These are phyloP conservation scores for Aspergillus nidulans DNA, from an alignment of 495 filamentous ascomycete species.

Conservation along the genomic window DNA sequence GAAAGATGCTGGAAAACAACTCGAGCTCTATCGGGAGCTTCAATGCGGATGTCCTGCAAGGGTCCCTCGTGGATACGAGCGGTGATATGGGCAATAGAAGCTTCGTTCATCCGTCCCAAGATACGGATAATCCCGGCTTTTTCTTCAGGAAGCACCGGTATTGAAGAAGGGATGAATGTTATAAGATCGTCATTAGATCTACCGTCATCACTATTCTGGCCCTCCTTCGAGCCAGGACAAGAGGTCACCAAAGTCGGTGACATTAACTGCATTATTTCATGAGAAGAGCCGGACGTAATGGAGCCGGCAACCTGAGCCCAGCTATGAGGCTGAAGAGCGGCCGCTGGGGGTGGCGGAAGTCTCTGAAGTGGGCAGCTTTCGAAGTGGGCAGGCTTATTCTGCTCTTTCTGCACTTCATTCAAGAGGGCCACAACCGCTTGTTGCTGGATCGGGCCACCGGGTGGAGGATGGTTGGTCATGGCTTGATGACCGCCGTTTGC, in stretches of 20 bases:
- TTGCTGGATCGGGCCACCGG: slow-evolving; percentile 7
- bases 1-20: slow-evolving; percentile 29
- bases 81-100: slow-evolving; percentile 23
- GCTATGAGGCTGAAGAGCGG: slow-evolving; percentile 12
- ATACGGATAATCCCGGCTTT: slow-evolving; percentile 29
- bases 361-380: slow-evolving; percentile 5
- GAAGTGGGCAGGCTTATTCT: not conserved
- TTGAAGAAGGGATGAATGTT: not conserved
- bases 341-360: not conserved
- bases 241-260: slow-evolving; percentile 13
- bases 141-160: slow-evolving; percentile 17
- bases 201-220: slow-evolving; percentile 16
- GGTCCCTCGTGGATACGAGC: slow-evolving; percentile 32
- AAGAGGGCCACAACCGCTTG: slow-evolving; percentile 14
- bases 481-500: not conserved
- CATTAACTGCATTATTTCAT: slow-evolving; percentile 15
- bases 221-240: slow-evolving; percentile 15
- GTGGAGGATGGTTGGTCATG: not conserved
- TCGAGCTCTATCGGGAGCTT: slow-evolving; percentile 18
- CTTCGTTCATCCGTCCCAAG: slow-evolving; percentile 15
- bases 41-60: slow-evolving; percentile 26
- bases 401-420: slow-evolving; percentile 15
- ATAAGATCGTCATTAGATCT: not conserved
- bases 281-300: not conserved
- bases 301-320: slow-evolving; percentile 23